Conservation (phyloP, 495 filamentous ascomycete genomes). For the Durotheca rogersii region DNA sequence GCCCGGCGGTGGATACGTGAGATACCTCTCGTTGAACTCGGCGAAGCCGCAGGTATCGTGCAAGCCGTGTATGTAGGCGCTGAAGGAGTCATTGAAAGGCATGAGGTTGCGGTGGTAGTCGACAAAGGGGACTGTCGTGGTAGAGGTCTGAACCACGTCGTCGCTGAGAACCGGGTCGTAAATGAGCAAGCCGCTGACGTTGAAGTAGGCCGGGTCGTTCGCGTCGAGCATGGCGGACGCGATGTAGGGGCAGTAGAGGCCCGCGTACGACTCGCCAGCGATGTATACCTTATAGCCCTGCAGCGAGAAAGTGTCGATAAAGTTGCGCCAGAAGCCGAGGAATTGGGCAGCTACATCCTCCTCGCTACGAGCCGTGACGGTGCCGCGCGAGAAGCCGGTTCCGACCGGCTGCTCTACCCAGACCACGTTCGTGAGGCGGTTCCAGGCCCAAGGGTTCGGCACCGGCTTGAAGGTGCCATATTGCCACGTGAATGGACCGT, state of each 20-base stretch:
- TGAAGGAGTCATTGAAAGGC: conserved; percentile 67
- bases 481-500: conserved; percentile 64
- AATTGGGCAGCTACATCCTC: conserved; percentile 68
- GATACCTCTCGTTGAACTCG: conserved; percentile 61
- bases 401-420: conserved; percentile 79
- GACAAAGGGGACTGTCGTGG: conserved; percentile 63
- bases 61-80: conserved; percentile 56
- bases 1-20: conserved; percentile 68
- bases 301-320: conserved; percentile 66
- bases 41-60: conserved; percentile 69
- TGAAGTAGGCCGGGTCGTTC: conserved; percentile 66
- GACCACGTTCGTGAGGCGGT: conserved; percentile 64
- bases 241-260: conserved; percentile 79
- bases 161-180: conserved; percentile 70
- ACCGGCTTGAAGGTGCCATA: conserved; percentile 59
- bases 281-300: conserved; percentile 67
- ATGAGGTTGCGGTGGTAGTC: conserved; percentile 67
- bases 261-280: conserved; percentile 72
- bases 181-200: conserved; percentile 67
- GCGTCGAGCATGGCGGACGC: conserved; percentile 72
- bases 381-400: conserved; percentile 70
- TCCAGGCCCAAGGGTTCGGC: conserved; percentile 65
- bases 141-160: conserved; percentile 51
- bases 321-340: conserved; percentile 69
- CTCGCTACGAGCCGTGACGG: conserved; percentile 62